These are phyloP conservation scores for Boletus vinaceobasis DNA, from an alignment of 768 basidiomycete species.

Conservation along the genomic window DNA sequence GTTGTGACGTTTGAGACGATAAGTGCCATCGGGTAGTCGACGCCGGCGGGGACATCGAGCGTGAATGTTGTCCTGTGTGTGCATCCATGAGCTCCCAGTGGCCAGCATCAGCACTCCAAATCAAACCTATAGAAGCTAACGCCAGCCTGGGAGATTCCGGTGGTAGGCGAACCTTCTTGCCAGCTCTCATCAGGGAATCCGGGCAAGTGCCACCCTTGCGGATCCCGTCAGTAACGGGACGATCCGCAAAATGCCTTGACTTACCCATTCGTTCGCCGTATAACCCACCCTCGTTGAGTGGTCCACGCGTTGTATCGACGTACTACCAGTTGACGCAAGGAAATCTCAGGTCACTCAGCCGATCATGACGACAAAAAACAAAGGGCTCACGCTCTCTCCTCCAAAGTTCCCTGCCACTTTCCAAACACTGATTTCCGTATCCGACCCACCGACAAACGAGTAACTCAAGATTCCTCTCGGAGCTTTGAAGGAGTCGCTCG, in stretches of 20 bases:
- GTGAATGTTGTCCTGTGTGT: slow-evolving; percentile 34
- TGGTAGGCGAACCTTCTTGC: slow-evolving; percentile 40
- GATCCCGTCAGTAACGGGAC: slow-evolving; percentile 2
- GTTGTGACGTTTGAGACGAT: slow-evolving; percentile 43
- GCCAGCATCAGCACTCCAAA: background rate
- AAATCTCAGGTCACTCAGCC: background rate
- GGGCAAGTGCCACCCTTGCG: slow-evolving; percentile 52
- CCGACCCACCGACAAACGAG: slow-evolving; percentile 39
- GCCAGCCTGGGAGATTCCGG: slow-evolving; percentile 41
- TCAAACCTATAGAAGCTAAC: slow-evolving; percentile 46
- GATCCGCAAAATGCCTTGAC: background rate
- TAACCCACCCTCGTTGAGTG: slow-evolving; percentile 59
- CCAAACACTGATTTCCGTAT: slow-evolving; percentile 41
- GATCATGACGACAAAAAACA: background rate
- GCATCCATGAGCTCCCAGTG: background rate
- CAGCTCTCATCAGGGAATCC: slow-evolving; percentile 48
- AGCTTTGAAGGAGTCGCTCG: slow-evolving; percentile 44
- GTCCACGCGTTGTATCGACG: slow-evolving; percentile 47
- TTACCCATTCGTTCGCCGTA: slow-evolving; percentile 50
- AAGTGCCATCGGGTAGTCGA: slow-evolving; percentile 48
- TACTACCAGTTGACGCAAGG: slow-evolving; percentile 30
- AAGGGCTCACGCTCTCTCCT: slow-evolving; percentile 39
- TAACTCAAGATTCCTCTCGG: slow-evolving; percentile 50
- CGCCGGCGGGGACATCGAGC: slow-evolving; percentile 41
- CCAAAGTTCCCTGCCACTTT: slow-evolving; percentile 51